These are phyloP conservation scores for Jatropha podagrica DNA, from an alignment of 441 rosid genomes.

Conservation along the genomic window DNA sequence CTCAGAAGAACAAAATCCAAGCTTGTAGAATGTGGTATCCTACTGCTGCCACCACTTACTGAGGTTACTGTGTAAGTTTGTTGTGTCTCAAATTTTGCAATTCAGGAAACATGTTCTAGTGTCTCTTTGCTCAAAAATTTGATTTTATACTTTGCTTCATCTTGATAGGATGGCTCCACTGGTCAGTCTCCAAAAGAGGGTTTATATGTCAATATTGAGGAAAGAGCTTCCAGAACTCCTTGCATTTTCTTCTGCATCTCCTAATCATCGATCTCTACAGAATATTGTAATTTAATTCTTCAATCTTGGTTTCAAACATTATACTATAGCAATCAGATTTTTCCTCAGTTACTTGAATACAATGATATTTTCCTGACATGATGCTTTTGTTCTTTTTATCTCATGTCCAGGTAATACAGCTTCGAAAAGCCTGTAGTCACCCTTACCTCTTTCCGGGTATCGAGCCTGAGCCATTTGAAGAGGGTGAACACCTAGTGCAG, in stretches of 20 bases:
- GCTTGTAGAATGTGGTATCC: constrained; percentile 70
- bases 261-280: constrained; percentile 71
- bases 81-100: constrained; percentile 8
- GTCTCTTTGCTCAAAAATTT: neutral
- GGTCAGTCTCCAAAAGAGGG: constrained; percentile 71
- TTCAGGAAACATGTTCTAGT: constrained; percentile 1
- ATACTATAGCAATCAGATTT: neutral
- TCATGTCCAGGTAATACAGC: constrained; percentile 66
- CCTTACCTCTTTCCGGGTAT: constrained; percentile 95
- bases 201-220: constrained; percentile 78
- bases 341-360: constrained; percentile 5
- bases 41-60: constrained; percentile 80
- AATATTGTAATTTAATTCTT: constrained; percentile 58
- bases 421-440: constrained; percentile 93
- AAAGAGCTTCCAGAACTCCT: constrained; percentile 89
- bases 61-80: constrained; percentile 73
- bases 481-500: constrained; percentile 93
- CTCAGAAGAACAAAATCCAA: constrained; percentile 75
- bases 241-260: constrained; percentile 59
- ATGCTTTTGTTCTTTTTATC: constrained; percentile 11
- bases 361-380: neutral
- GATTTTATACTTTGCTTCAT: constrained; percentile 2
- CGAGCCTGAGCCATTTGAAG: constrained; percentile 94
- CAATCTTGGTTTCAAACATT: constrained; percentile 12
- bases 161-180: constrained; percentile 74